phyloP scores from a whole-genome alignment of 2,329 filamentous ascomycete species.

The Zymoseptoria tritici region DNA sequence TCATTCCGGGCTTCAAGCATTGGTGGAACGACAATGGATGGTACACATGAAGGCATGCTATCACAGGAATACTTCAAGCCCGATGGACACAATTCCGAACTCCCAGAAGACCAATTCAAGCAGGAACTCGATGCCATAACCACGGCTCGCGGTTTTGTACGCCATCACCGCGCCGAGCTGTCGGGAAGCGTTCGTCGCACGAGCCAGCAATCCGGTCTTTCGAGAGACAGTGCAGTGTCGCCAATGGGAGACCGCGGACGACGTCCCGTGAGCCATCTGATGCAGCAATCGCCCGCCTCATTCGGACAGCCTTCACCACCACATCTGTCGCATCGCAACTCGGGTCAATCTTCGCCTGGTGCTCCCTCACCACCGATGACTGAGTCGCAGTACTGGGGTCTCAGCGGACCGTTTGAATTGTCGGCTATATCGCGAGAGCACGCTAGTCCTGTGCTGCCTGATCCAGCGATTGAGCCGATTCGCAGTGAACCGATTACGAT shows the following conservation, averaged over 20 bases:
- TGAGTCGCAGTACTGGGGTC: background rate
- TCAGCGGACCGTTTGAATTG: background rate
- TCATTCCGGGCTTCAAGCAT: conserved; percentile 5
- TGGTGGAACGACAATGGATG: conserved; percentile 13
- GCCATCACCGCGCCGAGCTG: conserved; percentile 10
- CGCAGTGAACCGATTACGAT: background rate
- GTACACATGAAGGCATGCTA: background rate
- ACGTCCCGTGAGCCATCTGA: background rate
- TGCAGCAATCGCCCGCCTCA: background rate
- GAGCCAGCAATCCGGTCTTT: conserved; percentile 9
- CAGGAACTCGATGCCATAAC: conserved; percentile 12
- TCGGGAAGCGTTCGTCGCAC: conserved; percentile 6
- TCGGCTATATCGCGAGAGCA: background rate
- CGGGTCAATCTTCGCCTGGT: background rate
- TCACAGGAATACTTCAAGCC: conserved; percentile 9
- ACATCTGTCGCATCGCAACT: background rate
- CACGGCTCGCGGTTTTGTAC: conserved; percentile 5
- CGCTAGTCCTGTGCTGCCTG: background rate
- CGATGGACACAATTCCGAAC: conserved; percentile 1
- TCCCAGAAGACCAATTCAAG: conserved; percentile 8
- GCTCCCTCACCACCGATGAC: background rate
- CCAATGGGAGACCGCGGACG: conserved; percentile 6
- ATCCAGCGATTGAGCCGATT: background rate
- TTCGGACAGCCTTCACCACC: background rate
- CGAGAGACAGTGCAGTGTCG: conserved; percentile 9